These are phyloP conservation scores for Sporisorium scitamineum DNA, from an alignment of 1,284 basidiomycete species.

Conservation along the genomic window DNA sequence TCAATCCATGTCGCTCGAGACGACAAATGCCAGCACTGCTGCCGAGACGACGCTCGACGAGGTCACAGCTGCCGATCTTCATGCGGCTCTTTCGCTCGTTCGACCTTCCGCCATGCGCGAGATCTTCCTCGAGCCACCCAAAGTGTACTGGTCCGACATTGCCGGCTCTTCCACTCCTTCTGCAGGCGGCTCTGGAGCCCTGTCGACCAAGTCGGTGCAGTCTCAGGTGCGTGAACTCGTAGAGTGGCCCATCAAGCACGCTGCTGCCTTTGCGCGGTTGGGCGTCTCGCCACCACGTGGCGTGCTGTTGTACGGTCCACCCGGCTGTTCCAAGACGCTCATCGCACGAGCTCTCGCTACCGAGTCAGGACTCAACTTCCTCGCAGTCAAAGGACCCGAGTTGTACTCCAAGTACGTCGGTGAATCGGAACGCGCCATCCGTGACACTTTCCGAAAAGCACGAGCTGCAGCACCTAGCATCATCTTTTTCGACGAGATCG, in stretches of 20 bases:
- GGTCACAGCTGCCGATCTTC: conserved; percentile 75
- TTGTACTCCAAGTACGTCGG: conserved; percentile 96
- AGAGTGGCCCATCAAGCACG: conserved; percentile 92
- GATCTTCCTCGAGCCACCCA: conserved; percentile 86
- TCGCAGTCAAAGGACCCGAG: conserved; percentile 99
- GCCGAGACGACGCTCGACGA: conserved; percentile 15
- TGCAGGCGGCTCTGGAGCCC: conserved; percentile 25
- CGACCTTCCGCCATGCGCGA: conserved; percentile 95
- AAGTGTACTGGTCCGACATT: conserved; percentile 86
- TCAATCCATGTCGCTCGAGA: conserved; percentile 37
- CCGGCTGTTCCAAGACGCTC: conserved; percentile 96
- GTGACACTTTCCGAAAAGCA: conserved; percentile 95
- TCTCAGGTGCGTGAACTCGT: conserved; percentile 62
- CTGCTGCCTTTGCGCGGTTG: conserved; percentile 84
- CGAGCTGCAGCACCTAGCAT: conserved; percentile 92
- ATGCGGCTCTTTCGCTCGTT: conserved; percentile 79
- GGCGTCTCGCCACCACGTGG: conserved; percentile 91
- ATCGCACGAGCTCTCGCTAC: conserved; percentile 92
- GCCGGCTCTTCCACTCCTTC: conserved; percentile 49
- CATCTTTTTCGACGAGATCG: conserved; percentile 98
- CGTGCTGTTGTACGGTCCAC: conserved; percentile 93
- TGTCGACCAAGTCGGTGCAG: conserved; percentile 55
- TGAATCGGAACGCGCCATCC: conserved; percentile 92
- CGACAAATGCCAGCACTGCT: not conserved
- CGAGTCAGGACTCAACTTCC: conserved; percentile 94